Evolutionary conservation across 148 eudicot species (phyloP), one percentile per base, ranked within the genome.

Genomic region (Cornus suecica): DNA sequence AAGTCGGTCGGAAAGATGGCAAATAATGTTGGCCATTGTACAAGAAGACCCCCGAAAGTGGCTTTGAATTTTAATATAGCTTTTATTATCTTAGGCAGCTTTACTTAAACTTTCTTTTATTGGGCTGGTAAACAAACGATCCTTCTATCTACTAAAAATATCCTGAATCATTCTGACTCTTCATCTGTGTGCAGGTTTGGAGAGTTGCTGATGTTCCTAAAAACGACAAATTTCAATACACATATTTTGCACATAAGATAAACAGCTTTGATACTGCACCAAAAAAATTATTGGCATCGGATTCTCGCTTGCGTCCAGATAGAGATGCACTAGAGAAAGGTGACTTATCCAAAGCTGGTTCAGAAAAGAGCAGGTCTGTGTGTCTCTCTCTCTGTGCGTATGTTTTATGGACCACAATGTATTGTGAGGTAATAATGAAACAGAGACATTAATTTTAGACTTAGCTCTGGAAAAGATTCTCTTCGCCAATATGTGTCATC

Each of bases 271-370:
- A 88, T 63, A 92, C 93, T 70, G 95, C 95, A 13, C 97, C 95
- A 11, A 90, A 87, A 84, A 89, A 90, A 70, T 81, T 92, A 73
- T 69, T 92, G 82, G 84, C 93, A 31, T 92, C 97, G 41, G 97
- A 92, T 86, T 90, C 97, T 64, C 97, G 97, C 66, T 78, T 92
- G 75, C 90, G 97, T 18, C 93, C 97, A 1, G 97, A 92, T 80
- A 82, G 97, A 80, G 85, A 79, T 82, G 94, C 97, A 74, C 97
- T 92, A 86, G 97, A 90, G 83, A 86, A 82, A 78, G 95, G 95
- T 63, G 95, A 92, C 70, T 58, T 90, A 58, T 83, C 97, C 61
- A 92, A 89, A 74, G 90, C 97, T 80, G 95, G 94, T 75, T 76
- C 91, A 24, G 93, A 88, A 75, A 92, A 92, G 81, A 90, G 90